Evolutionary conservation across 176 grass and related monocot genomes (phyloP).

Genomic region (Miscanthus lutarioriparius): DNA sequence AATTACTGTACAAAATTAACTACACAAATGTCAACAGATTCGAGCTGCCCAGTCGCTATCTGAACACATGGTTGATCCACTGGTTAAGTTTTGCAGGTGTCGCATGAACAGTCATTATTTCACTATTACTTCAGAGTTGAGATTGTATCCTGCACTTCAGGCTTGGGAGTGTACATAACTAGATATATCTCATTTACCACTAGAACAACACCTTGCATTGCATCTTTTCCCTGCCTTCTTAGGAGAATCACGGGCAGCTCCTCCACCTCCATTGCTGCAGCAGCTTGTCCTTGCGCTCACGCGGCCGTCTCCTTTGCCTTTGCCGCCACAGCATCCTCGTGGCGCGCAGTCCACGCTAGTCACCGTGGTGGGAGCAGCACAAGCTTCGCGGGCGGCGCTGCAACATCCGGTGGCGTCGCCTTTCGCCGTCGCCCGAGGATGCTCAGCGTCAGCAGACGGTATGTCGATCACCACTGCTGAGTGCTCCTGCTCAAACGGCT

Average conservation of each 20-base stretch:
- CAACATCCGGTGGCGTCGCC: neutral
- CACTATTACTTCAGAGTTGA: too few relatives aligned
- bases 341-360: neutral
- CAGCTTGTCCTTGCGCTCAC: neutral
- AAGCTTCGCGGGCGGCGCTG: neutral
- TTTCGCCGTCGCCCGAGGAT: neutral
- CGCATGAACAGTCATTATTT: too few relatives aligned
- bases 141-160: too few relatives aligned
- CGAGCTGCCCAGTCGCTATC: too few relatives aligned
- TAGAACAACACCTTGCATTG: too few relatives aligned
- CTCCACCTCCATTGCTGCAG: neutral
- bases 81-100: too few relatives aligned
- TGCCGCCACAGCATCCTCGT: neutral
- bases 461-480: neutral
- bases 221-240: neutral
- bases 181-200: too few relatives aligned
- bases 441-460: neutral
- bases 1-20: too few relatives aligned
- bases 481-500: neutral
- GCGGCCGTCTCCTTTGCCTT: neutral
- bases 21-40: too few relatives aligned
- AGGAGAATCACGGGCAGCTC: neutral
- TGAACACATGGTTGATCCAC: too few relatives aligned
- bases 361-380: conserved; percentile 1
- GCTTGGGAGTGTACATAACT: too few relatives aligned